Evolutionary conservation across 805 yeast species (phyloP).

Genomic region (Kuraishia cidri): DNA sequence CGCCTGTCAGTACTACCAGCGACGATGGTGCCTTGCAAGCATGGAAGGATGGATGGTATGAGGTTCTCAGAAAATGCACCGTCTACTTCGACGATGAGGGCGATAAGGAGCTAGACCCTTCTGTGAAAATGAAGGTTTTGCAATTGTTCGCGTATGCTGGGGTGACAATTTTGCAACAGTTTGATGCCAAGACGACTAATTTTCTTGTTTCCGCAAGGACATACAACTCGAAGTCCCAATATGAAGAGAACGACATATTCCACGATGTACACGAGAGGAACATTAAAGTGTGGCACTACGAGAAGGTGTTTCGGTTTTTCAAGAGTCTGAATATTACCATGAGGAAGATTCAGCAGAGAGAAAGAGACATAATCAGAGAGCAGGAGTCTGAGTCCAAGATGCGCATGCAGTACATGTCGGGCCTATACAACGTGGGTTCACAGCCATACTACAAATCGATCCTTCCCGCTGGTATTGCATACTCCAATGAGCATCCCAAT

Average conservation of each 20-base stretch:
- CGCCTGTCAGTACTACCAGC: constrained; percentile 19
- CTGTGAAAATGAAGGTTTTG: constrained; percentile 29
- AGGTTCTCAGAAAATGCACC: constrained; percentile 32
- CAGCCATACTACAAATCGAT: background rate
- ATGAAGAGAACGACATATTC: constrained; percentile 36
- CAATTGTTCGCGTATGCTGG: constrained; percentile 39
- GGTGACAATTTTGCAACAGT: constrained; percentile 32
- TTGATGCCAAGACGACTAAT: constrained; percentile 32
- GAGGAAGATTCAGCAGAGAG: constrained; percentile 22
- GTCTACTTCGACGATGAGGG: constrained; percentile 42
- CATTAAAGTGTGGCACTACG: constrained; percentile 53
- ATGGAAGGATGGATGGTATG: constrained; percentile 48
- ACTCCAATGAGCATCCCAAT: too few species aligned
- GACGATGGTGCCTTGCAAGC: constrained; percentile 33
- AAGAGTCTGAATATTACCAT: constrained; percentile 36
- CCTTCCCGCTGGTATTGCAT: background rate
- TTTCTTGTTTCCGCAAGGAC: constrained; percentile 39
- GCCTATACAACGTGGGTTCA: background rate
- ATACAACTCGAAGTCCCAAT: constrained; percentile 24
- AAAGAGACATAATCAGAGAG: constrained; percentile 4
- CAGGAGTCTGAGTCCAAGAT: background rate
- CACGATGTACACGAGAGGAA: constrained; percentile 32
- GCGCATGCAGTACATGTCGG: background rate
- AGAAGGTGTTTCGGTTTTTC: constrained; percentile 46
- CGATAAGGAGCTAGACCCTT: constrained; percentile 19